These are phyloP conservation scores for Colletotrichum sp. DNA, from an alignment of 2,329 filamentous ascomycete species.

Conservation along the genomic window DNA sequence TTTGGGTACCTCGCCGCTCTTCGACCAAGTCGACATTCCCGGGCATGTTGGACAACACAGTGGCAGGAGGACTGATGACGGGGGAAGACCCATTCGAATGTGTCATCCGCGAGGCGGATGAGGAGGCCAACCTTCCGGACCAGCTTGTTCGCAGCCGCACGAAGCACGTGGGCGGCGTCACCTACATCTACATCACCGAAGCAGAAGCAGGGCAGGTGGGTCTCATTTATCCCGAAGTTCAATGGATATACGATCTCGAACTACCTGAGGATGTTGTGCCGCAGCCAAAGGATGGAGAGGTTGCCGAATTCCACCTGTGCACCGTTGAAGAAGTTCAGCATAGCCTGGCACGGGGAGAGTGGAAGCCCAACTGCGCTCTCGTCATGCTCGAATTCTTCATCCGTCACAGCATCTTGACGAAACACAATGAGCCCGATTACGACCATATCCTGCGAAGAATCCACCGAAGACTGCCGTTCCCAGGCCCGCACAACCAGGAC, in stretches of 20 bases:
- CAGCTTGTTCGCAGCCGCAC: conserved; percentile 67
- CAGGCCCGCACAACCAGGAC: conserved; percentile 60
- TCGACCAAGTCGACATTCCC: conserved; percentile 84
- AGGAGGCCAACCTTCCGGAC: conserved; percentile 85
- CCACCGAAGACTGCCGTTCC: conserved; percentile 83
- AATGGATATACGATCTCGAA: conserved; percentile 91
- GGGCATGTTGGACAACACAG: conserved; percentile 94
- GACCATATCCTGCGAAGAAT: conserved; percentile 77
- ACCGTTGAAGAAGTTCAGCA: conserved; percentile 77
- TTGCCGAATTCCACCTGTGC: conserved; percentile 82
- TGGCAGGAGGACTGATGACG: conserved; percentile 82
- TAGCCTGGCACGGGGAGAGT: conserved; percentile 74
- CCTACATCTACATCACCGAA: conserved; percentile 85
- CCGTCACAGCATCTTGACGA: conserved; percentile 79
- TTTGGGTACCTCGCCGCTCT: conserved; percentile 86
- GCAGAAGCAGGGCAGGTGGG: conserved; percentile 80
- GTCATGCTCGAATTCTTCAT: conserved; percentile 90
- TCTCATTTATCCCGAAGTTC: conserved; percentile 86
- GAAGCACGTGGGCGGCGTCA: conserved; percentile 71
- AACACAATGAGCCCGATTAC: conserved; percentile 79
- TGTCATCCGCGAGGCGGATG: conserved; percentile 82
- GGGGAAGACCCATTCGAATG: conserved; percentile 83
- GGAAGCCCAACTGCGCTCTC: conserved; percentile 92
- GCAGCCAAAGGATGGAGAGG: conserved; percentile 85
- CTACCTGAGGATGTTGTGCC: conserved; percentile 72